Conservation (phyloP, 257 asterid species). For the Forsythia suspensa region DNA sequence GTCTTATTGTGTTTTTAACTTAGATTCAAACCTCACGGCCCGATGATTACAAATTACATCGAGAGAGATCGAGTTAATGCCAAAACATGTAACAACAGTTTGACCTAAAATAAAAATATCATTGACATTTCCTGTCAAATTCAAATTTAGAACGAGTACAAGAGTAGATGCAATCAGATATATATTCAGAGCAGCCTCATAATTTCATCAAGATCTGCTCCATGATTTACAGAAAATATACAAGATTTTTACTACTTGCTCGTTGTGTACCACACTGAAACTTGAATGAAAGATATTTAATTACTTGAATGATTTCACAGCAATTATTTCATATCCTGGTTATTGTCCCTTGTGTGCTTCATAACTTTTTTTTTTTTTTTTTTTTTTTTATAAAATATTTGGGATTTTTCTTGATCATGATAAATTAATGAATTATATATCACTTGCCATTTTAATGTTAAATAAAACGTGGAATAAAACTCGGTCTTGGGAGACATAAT, state of each 20-base stretch:
- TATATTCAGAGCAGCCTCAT: too few relatives aligned
- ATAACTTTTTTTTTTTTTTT: background rate
- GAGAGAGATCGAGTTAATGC: background rate
- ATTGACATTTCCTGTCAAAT: background rate
- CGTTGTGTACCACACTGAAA: slow-evolving; percentile 6
- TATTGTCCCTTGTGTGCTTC: slow-evolving; percentile 21
- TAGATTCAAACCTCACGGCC: too few relatives aligned
- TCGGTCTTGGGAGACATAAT: background rate
- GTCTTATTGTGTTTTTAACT: background rate
- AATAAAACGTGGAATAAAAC: too few relatives aligned
- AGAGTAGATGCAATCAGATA: background rate
- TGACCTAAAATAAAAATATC: background rate
- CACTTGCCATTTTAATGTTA: background rate
- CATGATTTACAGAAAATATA: background rate
- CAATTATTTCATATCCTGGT: slow-evolving; percentile 28
- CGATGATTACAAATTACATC: background rate
- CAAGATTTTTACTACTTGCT: background rate
- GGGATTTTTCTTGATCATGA: too few relatives aligned
- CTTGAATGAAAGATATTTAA: slow-evolving; percentile 12
- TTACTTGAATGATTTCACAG: slow-evolving; percentile 15
- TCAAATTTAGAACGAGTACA: background rate
- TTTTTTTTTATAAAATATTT: too few relatives aligned
- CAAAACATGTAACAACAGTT: background rate
- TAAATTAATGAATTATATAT: too few relatives aligned
- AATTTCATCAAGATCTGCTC: background rate